Evolutionary conservation across 2,329 filamentous ascomycete genomes (phyloP).

Genomic region (Lasiodiplodia gonubiensis): DNA sequence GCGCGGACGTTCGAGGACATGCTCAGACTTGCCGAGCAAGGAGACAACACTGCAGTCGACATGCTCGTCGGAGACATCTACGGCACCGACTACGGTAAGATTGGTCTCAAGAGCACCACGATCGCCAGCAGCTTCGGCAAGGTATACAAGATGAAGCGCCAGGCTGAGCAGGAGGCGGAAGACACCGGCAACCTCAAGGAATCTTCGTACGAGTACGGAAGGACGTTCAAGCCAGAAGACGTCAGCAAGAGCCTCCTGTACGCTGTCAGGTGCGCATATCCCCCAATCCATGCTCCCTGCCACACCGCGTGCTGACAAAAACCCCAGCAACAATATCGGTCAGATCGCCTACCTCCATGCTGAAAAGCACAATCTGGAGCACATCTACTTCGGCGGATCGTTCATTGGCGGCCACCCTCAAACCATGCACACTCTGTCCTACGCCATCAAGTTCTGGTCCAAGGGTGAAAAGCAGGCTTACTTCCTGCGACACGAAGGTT

Average conservation of each 20-base stretch:
- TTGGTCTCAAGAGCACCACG: slow-evolving; percentile 91
- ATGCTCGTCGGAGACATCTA: slow-evolving; percentile 99
- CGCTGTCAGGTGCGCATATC: slow-evolving; percentile 68
- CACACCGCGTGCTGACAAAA: slow-evolving; percentile 31
- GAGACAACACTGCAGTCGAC: slow-evolving; percentile 92
- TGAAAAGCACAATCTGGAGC: slow-evolving; percentile 86
- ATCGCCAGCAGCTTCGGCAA: slow-evolving; percentile 98
- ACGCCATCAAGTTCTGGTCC: slow-evolving; percentile 97
- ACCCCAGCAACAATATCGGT: slow-evolving; percentile 86
- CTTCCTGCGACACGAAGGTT: slow-evolving; percentile 94
- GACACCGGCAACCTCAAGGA: slow-evolving; percentile 63
- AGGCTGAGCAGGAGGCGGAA: slow-evolving; percentile 79
- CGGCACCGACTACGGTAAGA: slow-evolving; percentile 93
- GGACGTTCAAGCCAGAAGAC: slow-evolving; percentile 77
- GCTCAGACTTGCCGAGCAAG: slow-evolving; percentile 86
- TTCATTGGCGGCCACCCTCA: slow-evolving; percentile 96
- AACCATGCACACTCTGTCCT: slow-evolving; percentile 96
- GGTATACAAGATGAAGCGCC: slow-evolving; percentile 89
- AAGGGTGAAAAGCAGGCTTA: slow-evolving; percentile 94
- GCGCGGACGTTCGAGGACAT: slow-evolving; percentile 97
- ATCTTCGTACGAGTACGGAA: slow-evolving; percentile 41
- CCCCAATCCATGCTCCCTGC: not conserved
- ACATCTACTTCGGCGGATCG: slow-evolving; percentile 97
- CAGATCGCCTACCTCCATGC: slow-evolving; percentile 98
- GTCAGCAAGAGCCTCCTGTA: slow-evolving; percentile 91